Evolutionary conservation across 371 early-diverging fungal genomes (phyloP).

Genomic region (Choanephora cucurbitarum): DNA sequence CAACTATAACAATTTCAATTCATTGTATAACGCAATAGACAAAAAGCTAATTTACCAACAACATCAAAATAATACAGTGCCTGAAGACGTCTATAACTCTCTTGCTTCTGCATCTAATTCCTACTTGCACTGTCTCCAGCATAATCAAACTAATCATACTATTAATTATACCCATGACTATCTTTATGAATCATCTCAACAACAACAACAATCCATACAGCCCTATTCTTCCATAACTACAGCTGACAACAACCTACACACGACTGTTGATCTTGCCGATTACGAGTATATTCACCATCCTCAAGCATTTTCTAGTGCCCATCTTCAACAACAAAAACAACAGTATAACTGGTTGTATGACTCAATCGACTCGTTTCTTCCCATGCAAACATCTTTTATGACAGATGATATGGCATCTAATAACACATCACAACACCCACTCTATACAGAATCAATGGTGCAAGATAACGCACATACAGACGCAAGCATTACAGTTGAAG

Average conservation of each 20-base stretch:
- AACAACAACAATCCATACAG: slow-evolving; percentile 4
- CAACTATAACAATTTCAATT: not conserved
- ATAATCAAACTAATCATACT: slow-evolving; percentile 2
- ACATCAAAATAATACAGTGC: no score
- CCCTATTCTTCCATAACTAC: not conserved
- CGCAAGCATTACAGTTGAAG: slow-evolving; percentile 14
- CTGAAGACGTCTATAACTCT: slow-evolving; percentile 8
- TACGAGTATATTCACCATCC: slow-evolving; percentile 15
- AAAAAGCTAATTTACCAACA: not conserved
- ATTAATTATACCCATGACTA: not conserved
- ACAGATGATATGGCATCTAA: no score
- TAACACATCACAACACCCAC: slow-evolving; percentile 1
- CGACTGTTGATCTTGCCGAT: slow-evolving; percentile 5
- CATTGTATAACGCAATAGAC: not conserved
- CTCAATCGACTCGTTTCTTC: slow-evolving; percentile 25
- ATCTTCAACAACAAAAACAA: slow-evolving; percentile 11
- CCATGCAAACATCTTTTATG: slow-evolving; percentile 1
- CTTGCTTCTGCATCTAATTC: slow-evolving; percentile 9
- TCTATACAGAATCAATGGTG: slow-evolving; percentile 9
- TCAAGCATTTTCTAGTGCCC: not conserved
- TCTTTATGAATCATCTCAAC: slow-evolving; percentile 4
- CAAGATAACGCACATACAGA: not conserved
- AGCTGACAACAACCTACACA: not conserved
- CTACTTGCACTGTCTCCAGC: slow-evolving; percentile 18
- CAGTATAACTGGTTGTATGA: slow-evolving; percentile 29